phyloP scores from a whole-genome alignment of 2,329 filamentous ascomycete genomes.

The Alternaria sp. region DNA sequence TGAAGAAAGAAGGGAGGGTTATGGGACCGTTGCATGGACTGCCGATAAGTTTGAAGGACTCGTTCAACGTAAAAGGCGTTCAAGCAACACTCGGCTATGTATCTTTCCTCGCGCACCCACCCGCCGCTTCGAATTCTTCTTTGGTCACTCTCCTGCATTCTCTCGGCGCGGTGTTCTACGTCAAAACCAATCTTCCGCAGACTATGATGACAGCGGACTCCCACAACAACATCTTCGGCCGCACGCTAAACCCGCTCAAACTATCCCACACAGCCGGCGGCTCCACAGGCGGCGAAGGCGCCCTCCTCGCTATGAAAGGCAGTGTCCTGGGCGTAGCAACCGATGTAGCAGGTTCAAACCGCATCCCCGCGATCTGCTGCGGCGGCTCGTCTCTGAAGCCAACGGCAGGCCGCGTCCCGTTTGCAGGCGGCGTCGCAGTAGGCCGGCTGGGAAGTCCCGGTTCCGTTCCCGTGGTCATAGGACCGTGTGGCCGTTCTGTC shows the following conservation, averaged over 20 bases:
- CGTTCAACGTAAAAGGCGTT: conserved; percentile 60
- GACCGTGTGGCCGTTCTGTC: conserved; percentile 52
- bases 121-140: conserved; percentile 40
- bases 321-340: conserved; percentile 67
- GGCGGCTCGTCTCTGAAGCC: conserved; percentile 58
- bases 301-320: conserved; percentile 64
- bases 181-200: conserved; percentile 61
- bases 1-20: conserved; percentile 47
- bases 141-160: conserved; percentile 47
- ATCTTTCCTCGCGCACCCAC: conserved; percentile 43
- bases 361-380: conserved; percentile 83
- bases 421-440: conserved; percentile 33
- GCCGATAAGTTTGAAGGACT: conserved; percentile 65
- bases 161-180: conserved; percentile 58
- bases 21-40: conserved; percentile 62
- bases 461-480: conserved; percentile 48
- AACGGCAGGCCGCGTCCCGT: conserved; percentile 60
- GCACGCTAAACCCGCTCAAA: conserved; percentile 69
- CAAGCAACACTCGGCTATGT: conserved; percentile 67
- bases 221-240: conserved; percentile 67
- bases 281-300: conserved; percentile 69
- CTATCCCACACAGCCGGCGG: conserved; percentile 67
- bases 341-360: conserved; percentile 67
- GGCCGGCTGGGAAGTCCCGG: conserved; percentile 40
- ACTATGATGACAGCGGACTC: conserved; percentile 59